A percentile compares a stretch with the other conserved stretches of the same genome.
Evolutionary conservation across 1,284 basidiomycete genomes (phyloP).

Genomic region (Sutorius eximius): DNA sequence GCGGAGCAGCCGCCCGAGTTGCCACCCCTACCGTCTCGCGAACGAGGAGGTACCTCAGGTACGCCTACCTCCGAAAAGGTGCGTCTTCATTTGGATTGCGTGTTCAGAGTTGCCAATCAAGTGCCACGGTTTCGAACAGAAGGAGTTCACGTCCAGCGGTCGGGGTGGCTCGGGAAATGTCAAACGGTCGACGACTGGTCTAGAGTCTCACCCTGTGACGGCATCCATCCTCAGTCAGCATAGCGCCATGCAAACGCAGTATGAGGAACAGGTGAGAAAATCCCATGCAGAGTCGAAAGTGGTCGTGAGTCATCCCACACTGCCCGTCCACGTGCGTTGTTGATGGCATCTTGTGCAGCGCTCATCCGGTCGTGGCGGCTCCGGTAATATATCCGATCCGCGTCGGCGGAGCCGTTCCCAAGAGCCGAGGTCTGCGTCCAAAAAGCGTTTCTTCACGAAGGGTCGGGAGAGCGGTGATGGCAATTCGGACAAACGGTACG

Average conservation of each 20-base stretch:
- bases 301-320: conserved; percentile 36
- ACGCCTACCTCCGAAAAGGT: conserved; percentile 35
- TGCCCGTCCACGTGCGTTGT: background rate
- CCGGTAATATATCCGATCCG: conserved; percentile 30
- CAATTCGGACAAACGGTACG: conserved; percentile 39
- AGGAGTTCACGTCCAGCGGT: conserved; percentile 60
- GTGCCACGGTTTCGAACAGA: background rate
- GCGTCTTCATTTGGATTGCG: conserved; percentile 4
- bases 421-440: conserved; percentile 20
- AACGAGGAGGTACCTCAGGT: conserved; percentile 48
- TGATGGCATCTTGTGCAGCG: conserved; percentile 35
- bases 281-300: conserved; percentile 39
- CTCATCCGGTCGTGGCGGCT: conserved; percentile 43
- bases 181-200: conserved; percentile 60
- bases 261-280: conserved; percentile 49
- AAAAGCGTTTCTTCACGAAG: conserved; percentile 51
- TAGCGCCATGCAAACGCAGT: conserved; percentile 16
- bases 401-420: conserved; percentile 32
- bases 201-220: conserved; percentile 37
- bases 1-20: conserved; percentile 35
- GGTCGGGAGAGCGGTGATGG: conserved; percentile 59
- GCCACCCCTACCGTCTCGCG: conserved; percentile 46
- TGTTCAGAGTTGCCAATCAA: background rate
- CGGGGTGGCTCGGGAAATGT: conserved; percentile 80
- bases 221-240: conserved; percentile 34